Conservation (phyloP, 2,329 filamentous ascomycete species). For the Calonectria honghensis region DNA sequence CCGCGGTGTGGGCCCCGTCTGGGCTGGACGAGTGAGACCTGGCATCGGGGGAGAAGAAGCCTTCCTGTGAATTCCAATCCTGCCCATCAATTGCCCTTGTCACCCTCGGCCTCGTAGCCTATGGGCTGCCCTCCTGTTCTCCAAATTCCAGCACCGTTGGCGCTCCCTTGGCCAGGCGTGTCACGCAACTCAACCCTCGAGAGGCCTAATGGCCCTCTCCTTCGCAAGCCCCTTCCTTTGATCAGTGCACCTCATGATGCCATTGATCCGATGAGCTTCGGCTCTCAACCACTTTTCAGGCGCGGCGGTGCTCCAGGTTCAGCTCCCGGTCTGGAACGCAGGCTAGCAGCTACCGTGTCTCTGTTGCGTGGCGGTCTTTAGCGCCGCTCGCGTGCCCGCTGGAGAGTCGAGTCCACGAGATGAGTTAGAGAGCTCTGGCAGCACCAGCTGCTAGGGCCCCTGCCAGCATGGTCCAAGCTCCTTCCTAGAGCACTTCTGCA, state of each 20-base stretch:
- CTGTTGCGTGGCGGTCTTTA: constrained; percentile 32
- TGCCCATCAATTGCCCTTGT: constrained; percentile 4
- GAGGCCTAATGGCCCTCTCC: constrained; percentile 43
- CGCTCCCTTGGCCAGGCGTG: constrained; percentile 25
- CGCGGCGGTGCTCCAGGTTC: constrained; percentile 5
- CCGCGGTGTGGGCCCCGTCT: constrained; percentile 48
- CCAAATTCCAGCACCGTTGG: constrained; percentile 2
- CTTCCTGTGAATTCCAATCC: constrained; percentile 21
- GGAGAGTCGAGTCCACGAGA: neutral
- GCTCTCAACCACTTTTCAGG: constrained; percentile 6
- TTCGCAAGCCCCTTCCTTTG: constrained; percentile 20
- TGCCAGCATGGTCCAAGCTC: constrained; percentile 13
- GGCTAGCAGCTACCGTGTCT: constrained; percentile 20
- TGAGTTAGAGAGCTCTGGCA: neutral
- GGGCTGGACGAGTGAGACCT: constrained; percentile 11
- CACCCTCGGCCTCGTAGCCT: neutral
- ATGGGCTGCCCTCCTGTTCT: neutral
- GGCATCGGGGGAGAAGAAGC: constrained; percentile 12
- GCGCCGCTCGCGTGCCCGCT: constrained; percentile 41
- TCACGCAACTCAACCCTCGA: constrained; percentile 50
- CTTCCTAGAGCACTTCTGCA: constrained; percentile 13
- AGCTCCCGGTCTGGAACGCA: constrained; percentile 23
- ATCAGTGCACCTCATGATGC: constrained; percentile 25
- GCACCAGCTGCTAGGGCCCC: neutral
- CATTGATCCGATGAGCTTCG: neutral